Base-by-base conservation (phyloP, 345 rosid genomes). In the Abelmoschus esculentus region DNA sequence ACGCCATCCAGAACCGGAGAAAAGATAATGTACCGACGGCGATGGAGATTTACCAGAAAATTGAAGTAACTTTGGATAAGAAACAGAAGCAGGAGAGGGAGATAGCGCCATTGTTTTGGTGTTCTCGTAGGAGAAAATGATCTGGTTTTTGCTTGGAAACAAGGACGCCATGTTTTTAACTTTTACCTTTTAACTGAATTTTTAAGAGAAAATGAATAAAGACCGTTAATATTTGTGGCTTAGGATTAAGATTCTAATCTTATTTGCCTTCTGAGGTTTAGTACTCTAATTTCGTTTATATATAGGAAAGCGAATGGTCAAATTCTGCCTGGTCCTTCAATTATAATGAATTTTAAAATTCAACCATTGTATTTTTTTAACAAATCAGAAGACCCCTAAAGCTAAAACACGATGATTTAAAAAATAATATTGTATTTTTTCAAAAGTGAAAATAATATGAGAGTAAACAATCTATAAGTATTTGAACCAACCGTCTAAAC, bases 81-180 rank as follows among this genome's bases (percentile, higher is more conserved):
- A 62, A 0, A 80, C 60, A 67, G 75, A 60, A 42, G 46, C 12
- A 0, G 82, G 70, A 68, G 75, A 60, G 58, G 80, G 76, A 71
- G 83, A 50, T 80, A 80, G 70, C 75, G 85, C 80, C 89, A 85
- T 85, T 70, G 66, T 81, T 63, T 70, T 53, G 15, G 40, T 63
- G 28, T 49, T 52, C 62, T 70, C 74, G 53, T 61, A 52, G 60
- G 73, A 74, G 13, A 65, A 67, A 2, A 54, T 56, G 47, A 66
- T 40, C 10, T 15, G 66, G 19, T 44, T 14, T 66, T 29, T 49
- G 56, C 42, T 28, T 66, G 9, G 13, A 47, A 66, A 66, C 14
- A 28, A 66, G 14, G 40, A 3, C 8, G 17, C 11, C 19, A 46
- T 36, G 17, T 46, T 14, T 46, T 66, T 4, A 53, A 8, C 28